Percentiles rank a stretch among this genome's conserved stretches.
Conservation (phyloP, 768 basidiomycete genomes). For the Tulasnella sp. region DNA sequence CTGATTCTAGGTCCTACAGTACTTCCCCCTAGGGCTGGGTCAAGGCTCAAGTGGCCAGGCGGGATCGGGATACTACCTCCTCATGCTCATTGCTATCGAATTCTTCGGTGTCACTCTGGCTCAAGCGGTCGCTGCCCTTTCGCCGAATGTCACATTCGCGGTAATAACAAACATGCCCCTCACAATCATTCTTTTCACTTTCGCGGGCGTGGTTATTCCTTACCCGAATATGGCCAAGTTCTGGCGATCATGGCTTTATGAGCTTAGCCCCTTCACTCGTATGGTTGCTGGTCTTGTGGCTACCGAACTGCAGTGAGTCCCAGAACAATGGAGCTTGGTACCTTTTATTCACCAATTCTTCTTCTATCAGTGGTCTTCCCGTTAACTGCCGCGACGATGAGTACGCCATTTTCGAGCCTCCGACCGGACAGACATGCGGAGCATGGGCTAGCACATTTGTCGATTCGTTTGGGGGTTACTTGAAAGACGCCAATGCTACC, state of each 20-base stretch:
- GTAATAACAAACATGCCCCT: conserved; percentile 41
- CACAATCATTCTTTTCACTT: conserved; percentile 42
- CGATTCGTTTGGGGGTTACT: conserved; percentile 60
- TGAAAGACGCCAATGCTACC: conserved; percentile 62
- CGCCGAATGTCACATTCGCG: conserved; percentile 63
- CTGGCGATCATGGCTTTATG: conserved; percentile 75
- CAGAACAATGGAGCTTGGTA: neutral
- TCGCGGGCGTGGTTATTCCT: conserved; percentile 82
- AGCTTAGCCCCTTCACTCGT: conserved; percentile 66
- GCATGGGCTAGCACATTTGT: conserved; percentile 71
- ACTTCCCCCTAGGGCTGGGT: conserved; percentile 66
- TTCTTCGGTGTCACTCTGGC: conserved; percentile 64
- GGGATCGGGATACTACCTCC: conserved; percentile 68
- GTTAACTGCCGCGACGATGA: conserved; percentile 67
- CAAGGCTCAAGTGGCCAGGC: conserved; percentile 57
- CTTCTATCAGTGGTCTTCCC: conserved; percentile 52
- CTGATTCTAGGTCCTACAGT: conserved; percentile 32
- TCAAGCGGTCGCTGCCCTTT: conserved; percentile 64
- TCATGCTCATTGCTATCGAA: conserved; percentile 68
- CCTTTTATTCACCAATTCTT: conserved; percentile 38
- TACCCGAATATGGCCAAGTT: conserved; percentile 56
- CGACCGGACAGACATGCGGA: conserved; percentile 65
- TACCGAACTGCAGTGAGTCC: conserved; percentile 58
- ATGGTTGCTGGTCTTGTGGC: conserved; percentile 68
- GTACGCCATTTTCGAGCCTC: conserved; percentile 68